Percentiles rank a stretch among this genome's conserved stretches.
Evolutionary conservation across 768 basidiomycete species (phyloP).

Genomic region (Termitomyces sp.): DNA sequence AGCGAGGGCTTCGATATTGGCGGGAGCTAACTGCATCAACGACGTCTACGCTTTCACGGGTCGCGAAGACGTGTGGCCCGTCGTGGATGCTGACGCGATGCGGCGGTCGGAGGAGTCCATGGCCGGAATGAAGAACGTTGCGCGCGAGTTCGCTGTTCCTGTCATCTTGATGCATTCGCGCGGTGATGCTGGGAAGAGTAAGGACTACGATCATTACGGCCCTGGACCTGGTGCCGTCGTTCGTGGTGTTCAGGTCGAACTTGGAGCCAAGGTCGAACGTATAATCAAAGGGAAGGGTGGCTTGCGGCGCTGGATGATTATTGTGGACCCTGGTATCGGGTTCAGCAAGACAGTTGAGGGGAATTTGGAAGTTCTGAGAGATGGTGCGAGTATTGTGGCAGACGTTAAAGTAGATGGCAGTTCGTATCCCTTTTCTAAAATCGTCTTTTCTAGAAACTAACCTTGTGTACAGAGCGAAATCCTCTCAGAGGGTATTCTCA

Average conservation of each 20-base stretch:
- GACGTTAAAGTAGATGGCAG: conserved; percentile 32
- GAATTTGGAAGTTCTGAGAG: conserved; percentile 67
- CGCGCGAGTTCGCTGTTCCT: conserved; percentile 66
- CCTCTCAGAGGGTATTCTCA: conserved; percentile 57
- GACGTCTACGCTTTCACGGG: conserved; percentile 87
- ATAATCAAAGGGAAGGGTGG: conserved; percentile 70
- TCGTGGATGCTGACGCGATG: conserved; percentile 28
- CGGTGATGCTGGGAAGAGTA: conserved; percentile 76
- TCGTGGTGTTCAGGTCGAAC: conserved; percentile 66
- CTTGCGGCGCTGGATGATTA: conserved; percentile 82
- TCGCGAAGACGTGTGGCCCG: conserved; percentile 41
- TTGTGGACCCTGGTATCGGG: conserved; percentile 91
- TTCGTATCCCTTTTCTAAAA: conserved; percentile 15
- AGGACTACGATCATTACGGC: conserved; percentile 53
- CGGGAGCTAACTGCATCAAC: conserved; percentile 92
- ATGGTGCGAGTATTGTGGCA: conserved; percentile 45
- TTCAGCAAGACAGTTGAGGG: conserved; percentile 86
- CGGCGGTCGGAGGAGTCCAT: conserved; percentile 38
- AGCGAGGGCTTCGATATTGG: conserved; percentile 67
- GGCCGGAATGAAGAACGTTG: conserved; percentile 61
- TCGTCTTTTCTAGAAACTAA: conserved; percentile 1
- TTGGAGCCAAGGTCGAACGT: conserved; percentile 63
- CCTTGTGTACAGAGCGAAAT: conserved; percentile 33
- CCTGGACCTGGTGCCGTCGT: conserved; percentile 49
- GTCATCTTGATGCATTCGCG: conserved; percentile 94